Conservation (phyloP, 1,284 basidiomycete genomes). For the Cryptococcus wingfieldii region DNA sequence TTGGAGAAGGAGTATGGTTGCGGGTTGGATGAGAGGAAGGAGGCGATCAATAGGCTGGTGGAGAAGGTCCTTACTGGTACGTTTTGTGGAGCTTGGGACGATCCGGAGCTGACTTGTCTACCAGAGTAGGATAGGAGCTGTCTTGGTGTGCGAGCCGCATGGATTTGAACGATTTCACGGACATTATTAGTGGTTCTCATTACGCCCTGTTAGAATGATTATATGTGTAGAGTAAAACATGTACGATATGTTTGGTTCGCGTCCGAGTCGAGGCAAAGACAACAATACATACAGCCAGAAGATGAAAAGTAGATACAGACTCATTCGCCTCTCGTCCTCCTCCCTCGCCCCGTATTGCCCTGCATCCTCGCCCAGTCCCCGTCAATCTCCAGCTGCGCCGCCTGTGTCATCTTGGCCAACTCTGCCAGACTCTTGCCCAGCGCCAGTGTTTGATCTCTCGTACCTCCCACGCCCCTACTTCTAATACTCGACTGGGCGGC, state of each 20-base stretch:
- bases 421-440: slow-evolving; percentile 47
- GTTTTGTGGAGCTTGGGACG: too few species aligned
- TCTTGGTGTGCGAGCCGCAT: too few species aligned
- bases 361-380: slow-evolving; percentile 48
- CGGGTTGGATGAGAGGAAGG: slow-evolving; percentile 45
- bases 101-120: too few species aligned
- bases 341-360: slow-evolving; percentile 33
- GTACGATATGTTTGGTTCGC: not conserved
- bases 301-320: not conserved
- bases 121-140: too few species aligned
- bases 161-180: too few species aligned
- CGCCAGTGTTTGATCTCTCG: slow-evolving; percentile 27
- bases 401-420: slow-evolving; percentile 45
- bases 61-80: slow-evolving; percentile 41
- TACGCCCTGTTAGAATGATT: too few species aligned
- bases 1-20: slow-evolving; percentile 71
- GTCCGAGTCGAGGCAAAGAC: not conserved
- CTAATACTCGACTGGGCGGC: slow-evolving; percentile 23
- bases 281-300: slow-evolving; percentile 2
- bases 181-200: too few species aligned
- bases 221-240: not conserved
- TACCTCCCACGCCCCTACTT: slow-evolving; percentile 30
- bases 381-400: slow-evolving; percentile 43
- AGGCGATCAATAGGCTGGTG: slow-evolving; percentile 49
- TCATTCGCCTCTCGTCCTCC: slow-evolving; percentile 38